Conservation (phyloP, 441 rosid species). For the Erodium trifolium region DNA sequence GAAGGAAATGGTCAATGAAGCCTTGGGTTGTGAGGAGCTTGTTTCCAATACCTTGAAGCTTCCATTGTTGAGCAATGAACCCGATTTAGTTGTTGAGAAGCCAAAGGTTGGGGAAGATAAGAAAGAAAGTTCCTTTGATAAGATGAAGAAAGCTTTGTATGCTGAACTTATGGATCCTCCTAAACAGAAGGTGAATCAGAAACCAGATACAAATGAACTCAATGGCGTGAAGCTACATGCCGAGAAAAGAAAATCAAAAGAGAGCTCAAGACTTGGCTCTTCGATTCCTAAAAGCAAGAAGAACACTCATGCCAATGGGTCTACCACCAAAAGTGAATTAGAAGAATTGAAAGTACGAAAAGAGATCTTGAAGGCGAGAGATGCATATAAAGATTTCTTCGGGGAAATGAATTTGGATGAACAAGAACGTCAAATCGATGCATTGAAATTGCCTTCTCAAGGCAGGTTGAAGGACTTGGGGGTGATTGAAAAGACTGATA, state of each 20-base stretch:
- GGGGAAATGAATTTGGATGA: slow-evolving; percentile 53
- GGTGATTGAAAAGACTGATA: slow-evolving; percentile 32
- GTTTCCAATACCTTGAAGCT: slow-evolving; percentile 62
- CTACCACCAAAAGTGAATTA: slow-evolving; percentile 34
- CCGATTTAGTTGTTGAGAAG: slow-evolving; percentile 38
- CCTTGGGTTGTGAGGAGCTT: slow-evolving; percentile 52
- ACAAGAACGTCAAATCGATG: slow-evolving; percentile 35
- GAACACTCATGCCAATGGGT: slow-evolving; percentile 29
- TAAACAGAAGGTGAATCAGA: slow-evolving; percentile 39
- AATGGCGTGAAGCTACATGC: slow-evolving; percentile 30
- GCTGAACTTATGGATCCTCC: slow-evolving; percentile 32
- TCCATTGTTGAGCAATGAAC: slow-evolving; percentile 45
- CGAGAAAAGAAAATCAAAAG: slow-evolving; percentile 24
- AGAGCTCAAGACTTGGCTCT: slow-evolving; percentile 28
- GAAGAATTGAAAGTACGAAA: slow-evolving; percentile 39
- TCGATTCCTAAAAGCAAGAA: slow-evolving; percentile 43
- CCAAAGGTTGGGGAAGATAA: slow-evolving; percentile 47
- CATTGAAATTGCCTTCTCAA: slow-evolving; percentile 26
- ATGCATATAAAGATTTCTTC: slow-evolving; percentile 62
- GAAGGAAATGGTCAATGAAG: slow-evolving; percentile 40
- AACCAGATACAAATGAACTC: slow-evolving; percentile 26
- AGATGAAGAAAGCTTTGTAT: slow-evolving; percentile 37
- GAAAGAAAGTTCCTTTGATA: slow-evolving; percentile 33
- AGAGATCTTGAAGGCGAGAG: slow-evolving; percentile 42
- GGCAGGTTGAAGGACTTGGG: slow-evolving; percentile 32